Base-by-base conservation (phyloP, 1,284 basidiomycete genomes). In the Stygiomarasmius scandens region DNA sequence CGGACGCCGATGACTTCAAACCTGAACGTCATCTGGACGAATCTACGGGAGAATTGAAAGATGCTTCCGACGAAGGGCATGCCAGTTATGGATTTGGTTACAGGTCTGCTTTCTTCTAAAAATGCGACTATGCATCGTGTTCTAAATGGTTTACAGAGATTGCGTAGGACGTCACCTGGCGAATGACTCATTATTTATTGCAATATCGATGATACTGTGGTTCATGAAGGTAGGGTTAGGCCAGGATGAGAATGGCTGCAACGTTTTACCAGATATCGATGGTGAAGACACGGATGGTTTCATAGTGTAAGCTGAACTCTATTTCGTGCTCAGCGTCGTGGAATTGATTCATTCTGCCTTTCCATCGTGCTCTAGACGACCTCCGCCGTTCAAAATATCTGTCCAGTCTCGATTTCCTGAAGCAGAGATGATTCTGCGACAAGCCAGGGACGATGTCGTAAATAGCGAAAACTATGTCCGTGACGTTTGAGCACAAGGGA, bases 151-250 rank as follows among this genome's bases (percentile, higher is more conserved):
- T 54, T 20, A 16, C 20, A 52, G 55, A 45, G n/a, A 55, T n/a
- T 57, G 55, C 24, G 27, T 43, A 16, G 55, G 55, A 32, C 27
- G 49, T 19, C 43, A 57, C 32, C 29, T 57, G 2, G 55, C 55
- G 8, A 38, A 52, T 25, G 38, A 29, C 27, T 52, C 55, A 14
- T 12, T 57, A 2, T 57, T 51, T 27, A 52, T 57, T 32, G 44
- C 36, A 14, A 57, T 57, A 2, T 51, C 44, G n/a, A 23, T 49
- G 19, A 49, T 38, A 24, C 22, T 50, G n/a, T 55, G 52, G 52
- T 34, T 43, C 3, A 27, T 41, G 23, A 52, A 52, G 32, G 41
- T 52, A 11, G 20, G 12, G 11, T n/a, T 19, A 16, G 34, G 25
- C 34, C 38, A 41, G 20, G 34, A 52, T 16, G 29, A n/a, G 20